Evolutionary conservation across 495 filamentous ascomycete genomes (phyloP).

Genomic region (Aspergillus conjunctus): DNA sequence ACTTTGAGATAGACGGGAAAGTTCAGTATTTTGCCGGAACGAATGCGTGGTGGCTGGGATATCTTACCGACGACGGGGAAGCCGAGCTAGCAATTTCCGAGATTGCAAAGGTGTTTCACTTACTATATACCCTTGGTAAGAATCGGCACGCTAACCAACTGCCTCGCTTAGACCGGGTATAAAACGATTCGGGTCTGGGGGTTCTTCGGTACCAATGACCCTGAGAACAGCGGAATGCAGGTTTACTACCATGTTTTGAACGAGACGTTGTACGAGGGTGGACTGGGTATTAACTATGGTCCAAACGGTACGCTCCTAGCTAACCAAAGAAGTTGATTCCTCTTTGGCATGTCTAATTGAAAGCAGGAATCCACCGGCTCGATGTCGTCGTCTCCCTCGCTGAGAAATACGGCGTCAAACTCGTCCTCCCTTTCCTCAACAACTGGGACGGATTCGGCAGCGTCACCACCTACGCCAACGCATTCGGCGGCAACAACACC

Average conservation of each 20-base stretch:
- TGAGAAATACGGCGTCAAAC: constrained; percentile 57
- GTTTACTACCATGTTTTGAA: constrained; percentile 63
- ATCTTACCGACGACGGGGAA: constrained; percentile 62
- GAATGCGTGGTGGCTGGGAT: constrained; percentile 73
- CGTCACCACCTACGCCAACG: constrained; percentile 59
- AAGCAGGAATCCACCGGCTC: constrained; percentile 56
- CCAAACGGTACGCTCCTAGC: constrained; percentile 46
- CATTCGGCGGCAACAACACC: constrained; percentile 58
- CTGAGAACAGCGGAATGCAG: constrained; percentile 43
- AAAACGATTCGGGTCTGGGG: constrained; percentile 73
- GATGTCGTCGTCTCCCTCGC: constrained; percentile 67
- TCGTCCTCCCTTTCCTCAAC: constrained; percentile 61
- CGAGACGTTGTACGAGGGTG: constrained; percentile 36
- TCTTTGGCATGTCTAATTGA: not conserved
- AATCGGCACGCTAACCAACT: constrained; percentile 28
- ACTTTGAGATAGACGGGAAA: constrained; percentile 64
- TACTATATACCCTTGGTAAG: not conserved
- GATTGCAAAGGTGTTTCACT: constrained; percentile 11
- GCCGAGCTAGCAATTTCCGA: constrained; percentile 53
- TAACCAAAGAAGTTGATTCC: not conserved
- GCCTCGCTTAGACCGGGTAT: constrained; percentile 52
- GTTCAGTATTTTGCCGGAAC: constrained; percentile 67
- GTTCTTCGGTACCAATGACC: constrained; percentile 62
- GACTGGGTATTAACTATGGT: constrained; percentile 65
- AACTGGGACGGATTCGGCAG: constrained; percentile 27